phyloP scores from a whole-genome alignment of 2,329 filamentous ascomycete species.

The Ramichloridium luteum region DNA sequence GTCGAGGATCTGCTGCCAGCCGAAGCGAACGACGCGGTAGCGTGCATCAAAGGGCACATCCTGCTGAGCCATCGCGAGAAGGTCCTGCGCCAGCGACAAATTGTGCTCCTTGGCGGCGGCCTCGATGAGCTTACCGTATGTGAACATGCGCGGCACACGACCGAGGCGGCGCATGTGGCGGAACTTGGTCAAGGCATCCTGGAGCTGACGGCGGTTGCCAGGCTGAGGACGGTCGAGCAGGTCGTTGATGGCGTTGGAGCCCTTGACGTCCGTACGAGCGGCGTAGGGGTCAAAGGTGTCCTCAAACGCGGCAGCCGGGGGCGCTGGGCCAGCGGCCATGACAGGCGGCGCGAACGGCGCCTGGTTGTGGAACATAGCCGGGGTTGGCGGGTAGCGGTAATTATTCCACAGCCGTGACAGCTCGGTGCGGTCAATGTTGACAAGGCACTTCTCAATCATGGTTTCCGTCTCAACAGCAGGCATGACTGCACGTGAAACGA shows the following conservation, averaged over 20 bases:
- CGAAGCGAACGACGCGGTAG: conserved; percentile 79
- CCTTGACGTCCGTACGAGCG: conserved; percentile 82
- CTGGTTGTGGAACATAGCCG: conserved; percentile 35
- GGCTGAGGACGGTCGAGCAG: conserved; percentile 69
- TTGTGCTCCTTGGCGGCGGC: conserved; percentile 80
- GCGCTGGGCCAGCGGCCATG: conserved; percentile 35
- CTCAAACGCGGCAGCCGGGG: conserved; percentile 48
- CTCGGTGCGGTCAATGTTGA: conserved; percentile 39
- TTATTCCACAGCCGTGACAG: conserved; percentile 46
- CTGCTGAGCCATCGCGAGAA: conserved; percentile 75
- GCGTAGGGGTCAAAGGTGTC: conserved; percentile 87
- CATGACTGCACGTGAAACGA: conserved; percentile 40
- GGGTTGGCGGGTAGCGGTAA: conserved; percentile 38
- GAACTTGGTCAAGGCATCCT: conserved; percentile 71
- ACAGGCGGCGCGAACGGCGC: conserved; percentile 37
- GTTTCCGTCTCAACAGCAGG: conserved; percentile 44
- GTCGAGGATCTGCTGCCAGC: conserved; percentile 92
- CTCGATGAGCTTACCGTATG: conserved; percentile 88
- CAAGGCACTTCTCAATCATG: conserved; percentile 46
- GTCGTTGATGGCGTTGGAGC: conserved; percentile 80
- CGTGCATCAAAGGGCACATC: conserved; percentile 78
- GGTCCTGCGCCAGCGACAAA: conserved; percentile 69
- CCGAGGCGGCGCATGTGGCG: conserved; percentile 88
- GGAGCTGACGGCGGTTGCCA: conserved; percentile 57
- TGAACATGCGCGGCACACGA: conserved; percentile 87